Conservation (phyloP, 495 filamentous ascomycete genomes). For the Talaromyces nanjingensis region DNA sequence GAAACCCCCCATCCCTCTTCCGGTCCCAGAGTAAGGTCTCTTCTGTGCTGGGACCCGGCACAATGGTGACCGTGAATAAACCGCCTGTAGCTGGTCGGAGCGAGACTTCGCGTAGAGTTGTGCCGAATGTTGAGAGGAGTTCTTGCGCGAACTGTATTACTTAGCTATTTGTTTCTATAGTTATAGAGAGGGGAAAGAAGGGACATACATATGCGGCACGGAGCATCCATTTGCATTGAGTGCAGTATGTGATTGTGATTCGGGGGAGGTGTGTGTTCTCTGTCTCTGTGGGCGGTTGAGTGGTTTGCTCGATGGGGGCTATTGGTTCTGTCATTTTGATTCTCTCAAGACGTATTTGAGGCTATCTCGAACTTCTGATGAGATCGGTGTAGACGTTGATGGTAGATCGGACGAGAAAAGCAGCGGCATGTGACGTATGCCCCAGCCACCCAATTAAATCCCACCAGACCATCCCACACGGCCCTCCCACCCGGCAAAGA, state of each 20-base stretch:
- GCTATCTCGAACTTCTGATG: background rate
- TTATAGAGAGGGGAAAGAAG: background rate
- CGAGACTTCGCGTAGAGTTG: conserved; percentile 81
- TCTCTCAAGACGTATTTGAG: background rate
- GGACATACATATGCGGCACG: conserved; percentile 71
- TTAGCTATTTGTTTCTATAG: background rate
- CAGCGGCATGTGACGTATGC: background rate
- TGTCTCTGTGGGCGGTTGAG: background rate
- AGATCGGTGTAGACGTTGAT: background rate
- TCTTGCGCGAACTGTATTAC: conserved; percentile 78
- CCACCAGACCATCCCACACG: background rate
- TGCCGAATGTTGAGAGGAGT: conserved; percentile 91
- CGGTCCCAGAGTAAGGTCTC: conserved; percentile 75
- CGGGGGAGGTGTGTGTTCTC: conserved; percentile 40
- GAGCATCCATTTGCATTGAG: conserved; percentile 88
- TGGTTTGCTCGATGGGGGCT: conserved; percentile 13
- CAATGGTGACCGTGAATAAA: conserved; percentile 66
- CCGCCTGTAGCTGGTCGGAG: conserved; percentile 82
- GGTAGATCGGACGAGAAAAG: background rate
- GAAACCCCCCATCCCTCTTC: conserved; percentile 83
- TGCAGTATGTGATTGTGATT: conserved; percentile 73
- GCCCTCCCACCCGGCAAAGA: background rate
- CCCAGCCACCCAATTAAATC: background rate
- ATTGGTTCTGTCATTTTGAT: conserved; percentile 18
- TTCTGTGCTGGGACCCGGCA: conserved; percentile 22